Evolutionary conservation across 75 land plant species (phyloP), one percentile per base, ranked within the genome.

Genomic region (Azolla pinnata): DNA sequence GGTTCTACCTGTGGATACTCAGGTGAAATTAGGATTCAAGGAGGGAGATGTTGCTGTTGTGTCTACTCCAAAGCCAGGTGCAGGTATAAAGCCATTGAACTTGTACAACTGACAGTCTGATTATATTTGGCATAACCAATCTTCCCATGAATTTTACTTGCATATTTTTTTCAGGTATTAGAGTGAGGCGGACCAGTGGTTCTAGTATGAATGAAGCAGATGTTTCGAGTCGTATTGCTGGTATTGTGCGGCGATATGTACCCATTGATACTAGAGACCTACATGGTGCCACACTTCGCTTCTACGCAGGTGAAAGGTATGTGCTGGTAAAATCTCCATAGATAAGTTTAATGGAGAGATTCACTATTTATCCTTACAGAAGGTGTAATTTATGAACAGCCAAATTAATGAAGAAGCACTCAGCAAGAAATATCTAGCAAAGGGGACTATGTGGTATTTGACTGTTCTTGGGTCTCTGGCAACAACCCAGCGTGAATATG

Each of bases 1-100:
- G 30, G 67, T 90, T 28, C 68, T 86, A 65, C 88, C 99, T 18
- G 33, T 44, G 24, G 78, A 81, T 38, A 24, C 48, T 23, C 93
- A 85, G 5, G 65, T 72, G 63, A 81, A 79, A 65, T 80, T 80
- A 70, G 56, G 66, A 29, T 95, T 95, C 56, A 95, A 95, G 67
- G 99, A 95, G 72, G 99, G 99, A 32, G 99, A 95, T 75, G 99
- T 95, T 27, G 99, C 88, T 35, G 77, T 95, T 56, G 67, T 95
- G 27, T 86, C 91, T 10, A 56, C 88, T 9, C 82, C 84, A n/a
- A 78, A 77, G 65, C 97, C 96, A 50, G 91, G 96, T 31, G 5
- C 82, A 80, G 96, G 96, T 89, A 18, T 5, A 4, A 12, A 25
- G 4, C 9, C 3, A n/a, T 62, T 48, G 9, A 20, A 26, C 50